Evolutionary conservation across 2,329 filamentous ascomycete species (phyloP), one percentile per base, ranked within the genome.

Genomic region (Aspergillus proliferans): DNA sequence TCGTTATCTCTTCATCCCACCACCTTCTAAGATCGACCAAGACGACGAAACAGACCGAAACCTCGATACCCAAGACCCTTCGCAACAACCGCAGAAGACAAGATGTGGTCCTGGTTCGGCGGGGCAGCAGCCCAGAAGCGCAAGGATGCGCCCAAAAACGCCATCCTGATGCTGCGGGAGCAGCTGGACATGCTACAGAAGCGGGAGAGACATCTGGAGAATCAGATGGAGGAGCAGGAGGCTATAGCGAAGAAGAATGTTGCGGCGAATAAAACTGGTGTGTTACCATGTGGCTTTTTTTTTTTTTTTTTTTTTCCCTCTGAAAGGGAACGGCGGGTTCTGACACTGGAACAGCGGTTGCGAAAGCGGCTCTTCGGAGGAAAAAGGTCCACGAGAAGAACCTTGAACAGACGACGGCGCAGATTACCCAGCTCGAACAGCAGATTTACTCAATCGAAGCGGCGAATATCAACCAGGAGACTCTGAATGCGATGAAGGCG

Each of bases 131-230:
- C 85, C 60, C 85, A 90, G 75, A 88, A 89, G 79, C 85, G 85
- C 75, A 95, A 94, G 76, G 89, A 96, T 75, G 86, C 84, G 52
- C 89, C 93, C 50, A 98, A 98, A 81, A 93, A 95, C 77, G 93
- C 93, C 59, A 98, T 98, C 64, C 78, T 98, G 49, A 82, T 82
- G 52, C 76, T 98, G 65, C 84, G 93, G 60, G 81, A 86, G 64
- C 92, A 96, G 76, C 80, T 97, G 41, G 92, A 96, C 62, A 97
- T 97, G 91, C 80, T 98, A 66, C 89, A 94, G 75, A 98, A 98
- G 80, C 82, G 92, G 52, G 91, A 97, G 77, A 87, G 83, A 70
- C 89, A 97, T 67, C 74, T 97, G 53, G 86, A 93, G 71, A 87
- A 81, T 55, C 90, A 95, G 76, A 95, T 97, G 76, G 85, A 89